phyloP scores from a whole-genome alignment of 129 eudicot species.

The Pittosporum tobira region DNA sequence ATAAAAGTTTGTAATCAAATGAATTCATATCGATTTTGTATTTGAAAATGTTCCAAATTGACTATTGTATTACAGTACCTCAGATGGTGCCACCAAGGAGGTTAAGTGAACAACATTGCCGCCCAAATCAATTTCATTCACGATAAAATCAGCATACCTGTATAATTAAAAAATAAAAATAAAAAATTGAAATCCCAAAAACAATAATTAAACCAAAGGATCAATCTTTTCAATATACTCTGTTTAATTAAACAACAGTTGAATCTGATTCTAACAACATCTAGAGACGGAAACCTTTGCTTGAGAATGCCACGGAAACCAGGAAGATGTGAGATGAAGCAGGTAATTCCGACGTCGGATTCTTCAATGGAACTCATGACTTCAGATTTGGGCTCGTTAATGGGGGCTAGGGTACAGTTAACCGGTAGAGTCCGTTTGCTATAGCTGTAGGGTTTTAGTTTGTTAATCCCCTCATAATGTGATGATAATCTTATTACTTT shows the following conservation, averaged over 20 bases:
- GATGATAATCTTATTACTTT: not conserved
- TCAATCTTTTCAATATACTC: no score
- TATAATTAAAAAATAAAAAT: no score
- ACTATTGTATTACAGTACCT: constrained; percentile 53
- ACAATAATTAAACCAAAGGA: no score
- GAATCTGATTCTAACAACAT: no score
- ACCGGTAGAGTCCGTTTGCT: not conserved
- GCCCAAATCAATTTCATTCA: constrained; percentile 87
- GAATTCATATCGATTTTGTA: no score
- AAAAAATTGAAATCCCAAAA: no score
- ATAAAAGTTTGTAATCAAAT: no score
- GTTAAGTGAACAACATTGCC: constrained; percentile 86
- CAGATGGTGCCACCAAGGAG: constrained; percentile 52
- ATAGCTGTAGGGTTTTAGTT: not conserved
- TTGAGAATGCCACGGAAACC: constrained; percentile 91
- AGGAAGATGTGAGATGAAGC: constrained; percentile 78
- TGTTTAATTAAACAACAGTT: no score
- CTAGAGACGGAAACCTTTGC: constrained; percentile 50
- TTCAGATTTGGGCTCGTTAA: constrained; percentile 2
- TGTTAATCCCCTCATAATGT: not conserved
- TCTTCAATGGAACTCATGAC: constrained; percentile 37
- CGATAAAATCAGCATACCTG: constrained; percentile 94
- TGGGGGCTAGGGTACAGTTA: not conserved
- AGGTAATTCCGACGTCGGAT: constrained; percentile 73
- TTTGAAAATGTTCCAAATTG: no score